Percentiles rank a stretch among this genome's conserved stretches.
Evolutionary conservation across 306 rosid species (phyloP).

Genomic region (Trifolium repens): DNA sequence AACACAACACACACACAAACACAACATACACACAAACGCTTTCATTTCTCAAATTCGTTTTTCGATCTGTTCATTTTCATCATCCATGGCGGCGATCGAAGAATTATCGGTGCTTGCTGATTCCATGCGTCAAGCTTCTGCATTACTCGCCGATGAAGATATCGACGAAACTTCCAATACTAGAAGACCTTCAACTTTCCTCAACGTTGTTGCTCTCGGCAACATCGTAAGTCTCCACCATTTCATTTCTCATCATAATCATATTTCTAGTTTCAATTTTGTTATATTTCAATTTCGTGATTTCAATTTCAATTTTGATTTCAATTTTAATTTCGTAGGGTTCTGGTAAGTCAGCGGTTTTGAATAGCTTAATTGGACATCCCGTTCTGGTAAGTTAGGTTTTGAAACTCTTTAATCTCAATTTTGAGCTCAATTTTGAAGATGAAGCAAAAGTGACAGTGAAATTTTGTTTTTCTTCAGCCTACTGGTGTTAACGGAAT

Average conservation of each 20-base stretch:
- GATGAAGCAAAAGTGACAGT: slow-evolving; percentile 29
- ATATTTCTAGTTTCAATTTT: not conserved
- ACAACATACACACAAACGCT: not conserved
- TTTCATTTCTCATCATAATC: not conserved
- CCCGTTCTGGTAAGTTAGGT: slow-evolving; percentile 82
- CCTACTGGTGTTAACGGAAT: slow-evolving; percentile 99
- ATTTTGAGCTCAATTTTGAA: not conserved
- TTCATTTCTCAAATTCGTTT: not conserved
- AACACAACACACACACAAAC: no score
- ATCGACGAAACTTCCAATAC: slow-evolving; percentile 80
- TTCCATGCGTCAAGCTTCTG: slow-evolving; percentile 88
- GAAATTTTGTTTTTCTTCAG: slow-evolving; percentile 50
- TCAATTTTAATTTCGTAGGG: slow-evolving; percentile 54
- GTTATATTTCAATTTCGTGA: not conserved
- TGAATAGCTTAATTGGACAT: slow-evolving; percentile 96
- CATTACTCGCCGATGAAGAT: slow-evolving; percentile 93
- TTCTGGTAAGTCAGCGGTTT: slow-evolving; percentile 92
- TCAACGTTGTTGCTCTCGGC: slow-evolving; percentile 92
- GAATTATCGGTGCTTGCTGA: slow-evolving; percentile 83
- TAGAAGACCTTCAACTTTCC: slow-evolving; percentile 83
- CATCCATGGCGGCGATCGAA: slow-evolving; percentile 92
- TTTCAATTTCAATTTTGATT: slow-evolving; percentile 34
- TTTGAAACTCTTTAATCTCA: not conserved
- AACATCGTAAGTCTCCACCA: slow-evolving; percentile 71
- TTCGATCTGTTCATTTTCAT: slow-evolving; percentile 48